Evolutionary conservation across 2,329 filamentous ascomycete species (phyloP).

Genomic region (Salinomyces thailandicus): DNA sequence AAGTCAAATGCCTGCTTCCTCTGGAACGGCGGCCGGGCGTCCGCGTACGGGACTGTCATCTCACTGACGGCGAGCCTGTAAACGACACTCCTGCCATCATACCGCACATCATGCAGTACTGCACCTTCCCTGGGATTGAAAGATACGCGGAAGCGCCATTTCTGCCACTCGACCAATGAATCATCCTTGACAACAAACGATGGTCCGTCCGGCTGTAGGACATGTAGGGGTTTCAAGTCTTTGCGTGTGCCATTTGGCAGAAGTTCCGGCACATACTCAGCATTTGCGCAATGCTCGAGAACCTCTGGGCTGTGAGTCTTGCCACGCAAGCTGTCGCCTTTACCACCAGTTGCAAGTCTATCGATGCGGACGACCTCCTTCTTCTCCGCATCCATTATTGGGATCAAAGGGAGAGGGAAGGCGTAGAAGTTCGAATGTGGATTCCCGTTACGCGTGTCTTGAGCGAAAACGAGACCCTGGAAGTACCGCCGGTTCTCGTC

Average conservation of each 20-base stretch:
- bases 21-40: slow-evolving; percentile 54
- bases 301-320: neutral
- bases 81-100: slow-evolving; percentile 54
- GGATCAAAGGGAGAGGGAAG: neutral
- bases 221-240: slow-evolving; percentile 55
- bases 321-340: neutral
- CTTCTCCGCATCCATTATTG: neutral
- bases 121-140: slow-evolving; percentile 62
- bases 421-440: no score
- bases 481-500: no score
- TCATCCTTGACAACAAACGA: slow-evolving; percentile 49
- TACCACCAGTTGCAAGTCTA: neutral
- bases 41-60: slow-evolving; percentile 52
- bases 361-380: neutral
- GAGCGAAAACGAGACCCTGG: no score
- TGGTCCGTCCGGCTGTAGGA: slow-evolving; percentile 58
- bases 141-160: slow-evolving; percentile 52
- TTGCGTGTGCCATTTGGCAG: slow-evolving; percentile 28
- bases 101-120: slow-evolving; percentile 59
- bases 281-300: neutral
- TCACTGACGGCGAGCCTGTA: slow-evolving; percentile 59
- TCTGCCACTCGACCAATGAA: slow-evolving; percentile 38
- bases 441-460: no score
- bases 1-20: slow-evolving; percentile 65
- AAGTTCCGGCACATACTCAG: slow-evolving; percentile 26